Evolutionary conservation across 768 basidiomycete species (phyloP).

Genomic region (Dendrothele bispora): DNA sequence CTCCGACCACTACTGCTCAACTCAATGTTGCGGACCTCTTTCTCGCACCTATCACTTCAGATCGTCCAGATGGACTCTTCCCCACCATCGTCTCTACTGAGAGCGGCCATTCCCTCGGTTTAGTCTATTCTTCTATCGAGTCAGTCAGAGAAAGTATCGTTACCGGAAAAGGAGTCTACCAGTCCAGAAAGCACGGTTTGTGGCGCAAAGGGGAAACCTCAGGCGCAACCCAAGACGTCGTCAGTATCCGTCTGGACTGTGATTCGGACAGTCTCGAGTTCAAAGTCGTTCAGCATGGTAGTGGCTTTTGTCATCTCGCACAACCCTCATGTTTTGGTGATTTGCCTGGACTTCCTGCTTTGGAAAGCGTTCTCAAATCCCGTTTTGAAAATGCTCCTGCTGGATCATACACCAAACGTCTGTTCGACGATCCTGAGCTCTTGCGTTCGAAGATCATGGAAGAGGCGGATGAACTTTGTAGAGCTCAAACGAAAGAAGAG

Average conservation of each 20-base stretch:
- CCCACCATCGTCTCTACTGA: slow-evolving; percentile 89
- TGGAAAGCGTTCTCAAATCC: slow-evolving; percentile 76
- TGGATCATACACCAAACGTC: slow-evolving; percentile 87
- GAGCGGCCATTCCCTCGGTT: slow-evolving; percentile 77
- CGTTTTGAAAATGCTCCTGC: slow-evolving; percentile 77
- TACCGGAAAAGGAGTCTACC: slow-evolving; percentile 91
- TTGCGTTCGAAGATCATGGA: slow-evolving; percentile 95
- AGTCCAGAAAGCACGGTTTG: slow-evolving; percentile 92
- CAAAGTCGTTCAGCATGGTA: slow-evolving; percentile 83
- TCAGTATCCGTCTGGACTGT: slow-evolving; percentile 84
- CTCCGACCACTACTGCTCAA: slow-evolving; percentile 49
- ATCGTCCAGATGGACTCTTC: slow-evolving; percentile 89
- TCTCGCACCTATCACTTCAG: slow-evolving; percentile 77
- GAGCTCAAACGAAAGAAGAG: slow-evolving; percentile 73
- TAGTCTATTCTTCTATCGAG: slow-evolving; percentile 91
- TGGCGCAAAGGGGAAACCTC: slow-evolving; percentile 98
- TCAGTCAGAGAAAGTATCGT: slow-evolving; percentile 86
- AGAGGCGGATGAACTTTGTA: slow-evolving; percentile 96
- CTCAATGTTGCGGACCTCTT: slow-evolving; percentile 85
- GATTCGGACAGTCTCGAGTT: slow-evolving; percentile 93
- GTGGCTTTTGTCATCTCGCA: slow-evolving; percentile 93
- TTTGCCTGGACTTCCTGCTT: slow-evolving; percentile 70
- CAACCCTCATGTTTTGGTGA: slow-evolving; percentile 89
- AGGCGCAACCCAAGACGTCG: slow-evolving; percentile 87
- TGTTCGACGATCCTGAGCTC: slow-evolving; percentile 83